A percentile compares a stretch with the other conserved stretches of the same genome.
Evolutionary conservation across 2,329 filamentous ascomycete genomes (phyloP).

Genomic region (Trichophaea hybrida): DNA sequence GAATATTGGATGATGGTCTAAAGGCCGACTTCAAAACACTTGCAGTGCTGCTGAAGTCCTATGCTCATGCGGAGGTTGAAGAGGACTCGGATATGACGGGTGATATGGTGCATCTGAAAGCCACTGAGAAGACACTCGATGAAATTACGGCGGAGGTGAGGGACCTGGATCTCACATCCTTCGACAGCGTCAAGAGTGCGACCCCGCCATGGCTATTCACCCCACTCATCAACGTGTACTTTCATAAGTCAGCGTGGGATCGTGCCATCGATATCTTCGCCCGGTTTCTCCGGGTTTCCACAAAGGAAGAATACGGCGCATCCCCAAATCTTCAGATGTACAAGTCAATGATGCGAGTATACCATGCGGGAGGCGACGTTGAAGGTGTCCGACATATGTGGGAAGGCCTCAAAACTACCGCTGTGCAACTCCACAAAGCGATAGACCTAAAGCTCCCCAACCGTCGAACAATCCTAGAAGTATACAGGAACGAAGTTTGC

Average conservation of each 20-base stretch:
- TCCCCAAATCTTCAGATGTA: conserved; percentile 19
- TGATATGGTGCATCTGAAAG: conserved; percentile 2
- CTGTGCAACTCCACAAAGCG: neutral
- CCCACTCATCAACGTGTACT: conserved; percentile 23
- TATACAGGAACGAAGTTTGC: conserved; percentile 10
- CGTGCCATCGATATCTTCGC: conserved; percentile 8
- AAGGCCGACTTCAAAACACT: conserved; percentile 22
- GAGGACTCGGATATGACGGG: conserved; percentile 11
- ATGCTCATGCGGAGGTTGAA: conserved; percentile 15
- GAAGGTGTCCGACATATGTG: conserved; percentile 12
- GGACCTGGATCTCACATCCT: conserved; percentile 23
- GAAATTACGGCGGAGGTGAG: conserved; percentile 16
- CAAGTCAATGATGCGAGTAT: conserved; percentile 18
- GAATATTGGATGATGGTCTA: conserved; percentile 20
- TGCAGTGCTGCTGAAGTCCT: conserved; percentile 20
- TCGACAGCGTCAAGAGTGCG: conserved; percentile 22
- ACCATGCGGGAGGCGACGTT: conserved; percentile 11
- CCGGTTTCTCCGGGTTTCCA: conserved; percentile 8
- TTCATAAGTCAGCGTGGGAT: conserved; percentile 12
- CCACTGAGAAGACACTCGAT: conserved; percentile 23
- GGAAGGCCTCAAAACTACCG: neutral
- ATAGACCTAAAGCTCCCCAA: neutral
- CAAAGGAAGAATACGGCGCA: neutral
- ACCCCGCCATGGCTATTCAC: conserved; percentile 26
- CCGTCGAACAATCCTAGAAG: conserved; percentile 1